These are phyloP conservation scores for Wallacemonas rigidus DNA, from an alignment of 208 protist genomes.

Conservation along the genomic window DNA sequence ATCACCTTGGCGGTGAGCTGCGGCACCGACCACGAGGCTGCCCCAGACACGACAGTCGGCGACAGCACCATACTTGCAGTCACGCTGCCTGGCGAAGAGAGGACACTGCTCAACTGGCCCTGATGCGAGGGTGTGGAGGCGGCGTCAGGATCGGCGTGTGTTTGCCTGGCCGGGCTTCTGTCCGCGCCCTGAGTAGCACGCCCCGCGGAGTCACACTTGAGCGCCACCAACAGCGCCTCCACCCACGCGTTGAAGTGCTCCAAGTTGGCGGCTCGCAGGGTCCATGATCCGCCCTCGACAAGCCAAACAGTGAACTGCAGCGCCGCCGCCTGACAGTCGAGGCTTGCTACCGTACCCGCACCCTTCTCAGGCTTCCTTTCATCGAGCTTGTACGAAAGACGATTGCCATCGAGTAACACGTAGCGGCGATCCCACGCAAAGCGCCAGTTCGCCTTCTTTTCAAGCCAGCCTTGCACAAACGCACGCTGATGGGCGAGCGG, in stretches of 20 bases:
- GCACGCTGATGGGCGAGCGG: constrained; percentile 19
- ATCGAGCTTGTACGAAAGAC: constrained; percentile 58
- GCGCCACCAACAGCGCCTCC: constrained; percentile 31
- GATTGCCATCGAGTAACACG: constrained; percentile 56
- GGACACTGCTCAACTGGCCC: no score
- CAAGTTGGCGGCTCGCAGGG: constrained; percentile 46
- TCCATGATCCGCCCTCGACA: constrained; percentile 73
- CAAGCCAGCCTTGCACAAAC: constrained; percentile 56
- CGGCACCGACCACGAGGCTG: constrained; percentile 7
- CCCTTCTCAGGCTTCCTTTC: constrained; percentile 54
- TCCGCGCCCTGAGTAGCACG: neutral
- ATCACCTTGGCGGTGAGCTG: constrained; percentile 45
- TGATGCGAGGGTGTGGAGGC: neutral
- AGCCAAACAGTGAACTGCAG: constrained; percentile 69
- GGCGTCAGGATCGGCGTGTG: neutral
- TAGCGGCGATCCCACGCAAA: constrained; percentile 71
- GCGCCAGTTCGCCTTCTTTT: constrained; percentile 83
- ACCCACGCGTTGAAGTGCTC: constrained; percentile 56
- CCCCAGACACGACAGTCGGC: neutral
- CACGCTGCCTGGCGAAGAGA: neutral
- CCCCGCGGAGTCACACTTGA: constrained; percentile 8
- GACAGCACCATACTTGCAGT: constrained; percentile 24
- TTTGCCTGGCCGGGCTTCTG: neutral
- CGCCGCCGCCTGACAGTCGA: constrained; percentile 31
- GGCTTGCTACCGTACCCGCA: constrained; percentile 51